Evolutionary conservation across 1,284 basidiomycete species (phyloP).

Genomic region (Ustilago crameri): DNA sequence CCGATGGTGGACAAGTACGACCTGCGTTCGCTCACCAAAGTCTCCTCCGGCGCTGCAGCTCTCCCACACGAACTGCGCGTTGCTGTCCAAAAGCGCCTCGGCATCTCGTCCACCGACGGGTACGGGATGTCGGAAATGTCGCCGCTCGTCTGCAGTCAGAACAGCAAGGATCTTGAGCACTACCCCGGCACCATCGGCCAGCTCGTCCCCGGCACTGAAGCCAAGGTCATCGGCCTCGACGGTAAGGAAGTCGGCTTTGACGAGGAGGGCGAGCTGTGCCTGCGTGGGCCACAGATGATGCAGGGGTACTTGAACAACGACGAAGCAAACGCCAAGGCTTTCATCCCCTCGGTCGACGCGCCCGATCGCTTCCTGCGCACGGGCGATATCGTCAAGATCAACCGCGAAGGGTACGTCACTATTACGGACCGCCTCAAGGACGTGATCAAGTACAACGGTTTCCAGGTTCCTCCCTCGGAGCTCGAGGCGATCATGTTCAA

Average conservation of each 20-base stretch:
- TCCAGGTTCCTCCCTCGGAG: slow-evolving; percentile 65
- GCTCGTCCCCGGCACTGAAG: slow-evolving; percentile 61
- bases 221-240: slow-evolving; percentile 51
- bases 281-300: slow-evolving; percentile 67
- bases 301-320: slow-evolving; percentile 64
- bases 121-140: slow-evolving; percentile 68
- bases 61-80: slow-evolving; percentile 53
- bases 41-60: slow-evolving; percentile 62
- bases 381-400: slow-evolving; percentile 63
- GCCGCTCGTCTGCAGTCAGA: slow-evolving; percentile 63
- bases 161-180: slow-evolving; percentile 46
- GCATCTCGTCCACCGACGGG: slow-evolving; percentile 61
- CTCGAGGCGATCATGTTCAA: slow-evolving; percentile 59
- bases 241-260: slow-evolving; percentile 51
- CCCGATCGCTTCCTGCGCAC: slow-evolving; percentile 55
- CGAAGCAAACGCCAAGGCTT: slow-evolving; percentile 57
- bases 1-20: slow-evolving; percentile 60
- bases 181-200: slow-evolving; percentile 55
- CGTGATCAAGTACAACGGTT: slow-evolving; percentile 67
- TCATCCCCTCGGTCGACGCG: slow-evolving; percentile 32
- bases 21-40: slow-evolving; percentile 53
- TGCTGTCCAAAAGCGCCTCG: slow-evolving; percentile 52
- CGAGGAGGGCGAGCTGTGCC: slow-evolving; percentile 61
- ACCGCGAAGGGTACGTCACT: slow-evolving; percentile 57
- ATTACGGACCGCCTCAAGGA: slow-evolving; percentile 66